Evolutionary conservation across 129 eudicot species (phyloP).

Genomic region (Centrapalus pauciflorus): DNA sequence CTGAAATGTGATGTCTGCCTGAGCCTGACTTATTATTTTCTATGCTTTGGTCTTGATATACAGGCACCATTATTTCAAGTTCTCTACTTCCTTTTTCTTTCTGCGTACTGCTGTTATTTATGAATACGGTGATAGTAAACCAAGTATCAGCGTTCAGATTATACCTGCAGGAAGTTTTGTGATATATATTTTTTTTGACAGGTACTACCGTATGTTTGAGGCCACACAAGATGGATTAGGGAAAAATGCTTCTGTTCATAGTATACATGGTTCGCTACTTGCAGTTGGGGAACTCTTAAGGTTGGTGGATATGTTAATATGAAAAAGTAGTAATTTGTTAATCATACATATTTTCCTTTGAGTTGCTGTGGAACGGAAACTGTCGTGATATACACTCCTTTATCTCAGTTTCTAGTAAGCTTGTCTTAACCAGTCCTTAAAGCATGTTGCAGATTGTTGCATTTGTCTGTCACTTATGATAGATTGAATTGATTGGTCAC

Average conservation of each 20-base stretch:
- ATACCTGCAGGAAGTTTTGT: conserved; percentile 9
- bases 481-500: not conserved
- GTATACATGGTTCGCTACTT: conserved; percentile 97
- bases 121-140: not conserved
- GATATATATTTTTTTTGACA: conserved; percentile 26
- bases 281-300: conserved; percentile 98
- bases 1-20: not conserved
- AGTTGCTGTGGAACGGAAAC: not conserved
- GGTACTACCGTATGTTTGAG: conserved; percentile 99
- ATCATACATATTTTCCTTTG: not conserved
- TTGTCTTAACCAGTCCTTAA: conserved; percentile 4
- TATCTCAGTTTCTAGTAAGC: conserved; percentile 6
- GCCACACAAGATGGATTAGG: conserved; percentile 98
- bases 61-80: not conserved
- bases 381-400: not conserved
- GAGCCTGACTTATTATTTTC: not conserved
- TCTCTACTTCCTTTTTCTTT: not conserved
- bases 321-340: not conserved
- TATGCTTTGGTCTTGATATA: conserved; percentile 4
- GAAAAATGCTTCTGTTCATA: conserved; percentile 90
- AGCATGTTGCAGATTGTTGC: not conserved
- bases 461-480: not conserved
- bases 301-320: conserved; percentile 44
- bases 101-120: not conserved
- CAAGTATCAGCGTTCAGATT: not conserved